Evolutionary conservation across 78 protist species (phyloP).

Genomic region (Diacronema lutheri): DNA sequence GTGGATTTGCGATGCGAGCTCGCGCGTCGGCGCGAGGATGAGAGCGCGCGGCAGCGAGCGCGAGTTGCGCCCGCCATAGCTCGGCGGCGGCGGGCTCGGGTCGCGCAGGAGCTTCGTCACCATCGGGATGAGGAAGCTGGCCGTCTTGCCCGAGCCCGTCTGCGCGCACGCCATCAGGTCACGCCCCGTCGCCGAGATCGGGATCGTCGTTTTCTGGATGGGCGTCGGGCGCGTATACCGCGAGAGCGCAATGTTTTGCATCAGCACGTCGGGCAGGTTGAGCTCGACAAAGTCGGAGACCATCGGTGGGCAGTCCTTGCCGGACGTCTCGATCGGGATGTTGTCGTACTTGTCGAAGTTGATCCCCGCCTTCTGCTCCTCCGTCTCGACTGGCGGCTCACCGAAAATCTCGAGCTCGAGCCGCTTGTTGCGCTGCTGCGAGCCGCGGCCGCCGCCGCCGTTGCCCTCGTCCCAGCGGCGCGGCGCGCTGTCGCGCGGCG

Average conservation of each 20-base stretch:
- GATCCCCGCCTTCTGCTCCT: not conserved
- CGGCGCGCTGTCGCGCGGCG: too few species aligned
- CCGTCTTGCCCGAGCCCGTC: constrained; percentile 51
- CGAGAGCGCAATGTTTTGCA: not conserved
- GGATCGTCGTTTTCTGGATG: constrained; percentile 16
- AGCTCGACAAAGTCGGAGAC: not conserved
- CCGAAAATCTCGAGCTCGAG: too few species aligned
- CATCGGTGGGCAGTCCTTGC: constrained; percentile 33
- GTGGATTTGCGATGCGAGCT: not conserved
- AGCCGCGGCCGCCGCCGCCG: too few species aligned
- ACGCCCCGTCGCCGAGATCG: not conserved
- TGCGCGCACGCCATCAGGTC: constrained; percentile 15
- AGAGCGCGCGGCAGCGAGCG: not conserved
- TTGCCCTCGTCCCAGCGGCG: too few species aligned
- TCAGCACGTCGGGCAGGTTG: constrained; percentile 9
- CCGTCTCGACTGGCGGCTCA: too few species aligned
- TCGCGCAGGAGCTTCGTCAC: not conserved
- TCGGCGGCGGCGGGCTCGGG: not conserved
- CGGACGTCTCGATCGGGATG: not conserved
- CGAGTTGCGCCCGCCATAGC: too few species aligned
- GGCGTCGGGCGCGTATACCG: constrained; percentile 31
- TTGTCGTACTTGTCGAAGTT: not conserved
- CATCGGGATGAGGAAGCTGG: constrained; percentile 41
- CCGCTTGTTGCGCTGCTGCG: too few species aligned
- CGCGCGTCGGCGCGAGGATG: not conserved